A percentile compares a stretch with the other conserved stretches of the same genome.
These are phyloP conservation scores for Apiotrichum akiyoshidainum DNA, from an alignment of 1,284 basidiomycete species.

Conservation along the genomic window DNA sequence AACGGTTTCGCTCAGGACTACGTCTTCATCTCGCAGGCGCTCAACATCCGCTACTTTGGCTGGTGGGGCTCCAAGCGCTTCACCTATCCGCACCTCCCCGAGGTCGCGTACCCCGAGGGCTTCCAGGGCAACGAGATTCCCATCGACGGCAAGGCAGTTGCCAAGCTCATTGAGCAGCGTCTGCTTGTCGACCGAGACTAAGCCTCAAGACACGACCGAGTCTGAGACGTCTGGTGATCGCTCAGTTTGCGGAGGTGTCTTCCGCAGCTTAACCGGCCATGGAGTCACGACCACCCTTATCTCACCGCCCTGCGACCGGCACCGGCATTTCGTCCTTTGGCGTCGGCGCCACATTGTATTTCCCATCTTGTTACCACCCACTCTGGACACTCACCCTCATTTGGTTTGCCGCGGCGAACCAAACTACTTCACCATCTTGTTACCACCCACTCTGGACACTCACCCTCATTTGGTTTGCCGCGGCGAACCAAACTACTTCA, in stretches of 20 bases:
- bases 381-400: too few species aligned
- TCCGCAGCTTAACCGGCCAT: too few species aligned
- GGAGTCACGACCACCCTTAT: too few species aligned
- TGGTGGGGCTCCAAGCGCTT: conserved; percentile 72
- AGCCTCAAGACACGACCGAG: not conserved
- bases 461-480: too few species aligned
- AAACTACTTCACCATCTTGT: too few species aligned
- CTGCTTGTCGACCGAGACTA: conserved; percentile 36
- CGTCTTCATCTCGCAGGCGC: conserved; percentile 59
- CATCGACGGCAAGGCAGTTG: conserved; percentile 53
- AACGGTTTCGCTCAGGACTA: conserved; percentile 76
- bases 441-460: too few species aligned
- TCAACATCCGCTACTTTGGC: conserved; percentile 71
- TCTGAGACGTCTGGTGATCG: not conserved
- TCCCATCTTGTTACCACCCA: too few species aligned
- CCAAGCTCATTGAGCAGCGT: conserved; percentile 45
- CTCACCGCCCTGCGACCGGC: too few species aligned
- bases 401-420: too few species aligned
- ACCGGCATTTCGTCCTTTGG: too few species aligned
- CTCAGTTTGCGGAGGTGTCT: not conserved
- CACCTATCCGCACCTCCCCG: conserved; percentile 55
- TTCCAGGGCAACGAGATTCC: conserved; percentile 56
- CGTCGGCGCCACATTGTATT: too few species aligned
- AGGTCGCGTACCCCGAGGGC: conserved; percentile 52
- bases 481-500: too few species aligned